Conservation (phyloP, 2,329 filamentous ascomycete genomes). For the Aspergillus latus region DNA sequence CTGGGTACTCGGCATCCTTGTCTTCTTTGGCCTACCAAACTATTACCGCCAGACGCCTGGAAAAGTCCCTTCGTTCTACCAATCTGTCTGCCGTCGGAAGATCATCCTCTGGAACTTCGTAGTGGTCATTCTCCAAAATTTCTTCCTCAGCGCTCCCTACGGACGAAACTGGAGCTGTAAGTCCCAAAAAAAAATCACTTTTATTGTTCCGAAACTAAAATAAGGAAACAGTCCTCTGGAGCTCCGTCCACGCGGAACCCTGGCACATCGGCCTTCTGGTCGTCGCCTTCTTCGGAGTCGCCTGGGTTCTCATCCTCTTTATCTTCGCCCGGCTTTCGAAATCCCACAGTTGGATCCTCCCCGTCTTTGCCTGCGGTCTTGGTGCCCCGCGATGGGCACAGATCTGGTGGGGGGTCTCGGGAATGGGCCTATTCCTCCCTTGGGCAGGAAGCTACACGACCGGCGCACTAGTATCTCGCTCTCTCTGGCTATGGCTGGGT, state of each 20-base stretch:
- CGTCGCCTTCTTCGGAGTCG: conserved; percentile 50
- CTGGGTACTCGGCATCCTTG: conserved; percentile 55
- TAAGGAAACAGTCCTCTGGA: conserved; percentile 52
- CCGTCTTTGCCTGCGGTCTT: conserved; percentile 66
- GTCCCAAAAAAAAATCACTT: conserved; percentile 11
- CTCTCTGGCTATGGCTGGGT: conserved; percentile 67
- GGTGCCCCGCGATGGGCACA: conserved; percentile 66
- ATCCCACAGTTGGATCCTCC: conserved; percentile 65
- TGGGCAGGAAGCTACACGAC: conserved; percentile 59
- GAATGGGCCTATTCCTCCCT: conserved; percentile 61
- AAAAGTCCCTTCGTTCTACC: conserved; percentile 65
- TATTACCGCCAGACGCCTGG: conserved; percentile 67
- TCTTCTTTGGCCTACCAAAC: conserved; percentile 63
- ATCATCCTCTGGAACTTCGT: conserved; percentile 68
- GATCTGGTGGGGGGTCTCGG: conserved; percentile 64
- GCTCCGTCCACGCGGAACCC: conserved; percentile 53
- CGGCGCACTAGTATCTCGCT: conserved; percentile 57
- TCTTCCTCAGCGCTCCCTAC: conserved; percentile 65
- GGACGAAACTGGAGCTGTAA: conserved; percentile 65
- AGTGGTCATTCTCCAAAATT: conserved; percentile 64
- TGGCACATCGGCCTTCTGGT: conserved; percentile 59
- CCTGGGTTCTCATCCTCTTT: conserved; percentile 52
- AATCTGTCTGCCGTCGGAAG: conserved; percentile 60
- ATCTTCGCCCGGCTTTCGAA: conserved; percentile 58
- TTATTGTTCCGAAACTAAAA: conserved; percentile 10